Evolutionary conservation across 176 grass and related monocot species (phyloP).

Genomic region (Aechmea fasciata): DNA sequence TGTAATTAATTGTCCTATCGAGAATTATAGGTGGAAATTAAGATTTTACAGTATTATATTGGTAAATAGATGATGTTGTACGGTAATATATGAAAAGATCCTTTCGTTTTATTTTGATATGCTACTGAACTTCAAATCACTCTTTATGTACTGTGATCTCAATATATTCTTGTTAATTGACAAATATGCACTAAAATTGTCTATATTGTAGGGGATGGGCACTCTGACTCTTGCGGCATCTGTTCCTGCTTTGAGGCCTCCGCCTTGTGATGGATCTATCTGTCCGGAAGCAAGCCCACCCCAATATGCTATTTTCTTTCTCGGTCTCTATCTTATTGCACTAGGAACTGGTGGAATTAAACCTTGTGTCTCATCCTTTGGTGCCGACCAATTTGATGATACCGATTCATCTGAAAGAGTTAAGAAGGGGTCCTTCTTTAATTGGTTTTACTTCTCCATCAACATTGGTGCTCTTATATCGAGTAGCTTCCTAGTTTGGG

Average conservation of each 20-base stretch:
- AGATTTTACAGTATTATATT: too few relatives aligned
- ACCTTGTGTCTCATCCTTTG: slow-evolving; percentile 81
- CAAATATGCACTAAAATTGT: slow-evolving; percentile 6
- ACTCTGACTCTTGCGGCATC: slow-evolving; percentile 67
- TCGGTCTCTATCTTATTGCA: slow-evolving; percentile 81
- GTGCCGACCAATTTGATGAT: slow-evolving; percentile 89
- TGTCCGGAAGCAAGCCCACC: slow-evolving; percentile 53
- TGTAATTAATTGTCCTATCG: too few relatives aligned
- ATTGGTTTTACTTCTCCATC: slow-evolving; percentile 91
- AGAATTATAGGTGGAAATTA: too few relatives aligned
- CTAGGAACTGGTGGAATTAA: slow-evolving; percentile 87
- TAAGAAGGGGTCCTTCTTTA: slow-evolving; percentile 89
- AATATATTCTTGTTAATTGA: too few relatives aligned
- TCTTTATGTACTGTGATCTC: too few relatives aligned
- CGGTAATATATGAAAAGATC: too few relatives aligned
- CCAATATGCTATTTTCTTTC: slow-evolving; percentile 71
- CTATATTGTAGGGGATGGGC: slow-evolving; percentile 54
- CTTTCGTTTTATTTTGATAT: too few relatives aligned
- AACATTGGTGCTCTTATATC: slow-evolving; percentile 90
- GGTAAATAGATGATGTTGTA: too few relatives aligned
- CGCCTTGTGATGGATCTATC: slow-evolving; percentile 49
- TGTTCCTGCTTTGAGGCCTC: slow-evolving; percentile 59
- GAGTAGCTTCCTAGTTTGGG: slow-evolving; percentile 85
- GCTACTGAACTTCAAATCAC: too few relatives aligned
- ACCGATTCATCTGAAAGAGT: slow-evolving; percentile 60